phyloP scores from a whole-genome alignment of 768 basidiomycete species.

The Pleurotus eryngii region DNA sequence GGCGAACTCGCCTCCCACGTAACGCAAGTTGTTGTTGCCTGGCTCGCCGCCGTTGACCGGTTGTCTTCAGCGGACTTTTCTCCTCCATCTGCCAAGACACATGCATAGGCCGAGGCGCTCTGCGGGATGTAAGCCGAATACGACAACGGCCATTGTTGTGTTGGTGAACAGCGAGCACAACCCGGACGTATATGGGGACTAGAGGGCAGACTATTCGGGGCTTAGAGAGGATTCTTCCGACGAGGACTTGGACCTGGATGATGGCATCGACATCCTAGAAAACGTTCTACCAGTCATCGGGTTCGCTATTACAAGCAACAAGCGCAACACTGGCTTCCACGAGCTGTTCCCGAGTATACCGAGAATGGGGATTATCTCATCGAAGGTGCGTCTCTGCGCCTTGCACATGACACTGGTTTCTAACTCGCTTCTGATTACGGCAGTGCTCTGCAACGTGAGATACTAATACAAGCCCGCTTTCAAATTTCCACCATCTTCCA shows the following conservation, averaged over 20 bases:
- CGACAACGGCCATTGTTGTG: constrained; percentile 17
- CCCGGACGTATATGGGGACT: constrained; percentile 29
- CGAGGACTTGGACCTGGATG: constrained; percentile 20
- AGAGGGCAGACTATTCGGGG: constrained; percentile 22
- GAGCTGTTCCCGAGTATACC: constrained; percentile 86
- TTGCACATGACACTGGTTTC: not conserved
- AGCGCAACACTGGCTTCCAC: constrained; percentile 94
- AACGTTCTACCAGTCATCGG: constrained; percentile 89
- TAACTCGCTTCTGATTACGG: constrained; percentile 73
- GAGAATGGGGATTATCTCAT: constrained; percentile 93
- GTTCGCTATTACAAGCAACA: constrained; percentile 95
- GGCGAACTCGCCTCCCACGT: not conserved
- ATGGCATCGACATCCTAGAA: constrained; percentile 34
- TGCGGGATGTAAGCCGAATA: constrained; percentile 8
- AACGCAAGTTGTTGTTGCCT: constrained; percentile 7
- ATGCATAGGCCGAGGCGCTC: not conserved
- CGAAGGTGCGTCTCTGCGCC: constrained; percentile 63
- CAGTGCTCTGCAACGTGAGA: constrained; percentile 94
- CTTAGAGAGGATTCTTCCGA: constrained; percentile 20
- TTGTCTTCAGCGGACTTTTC: not conserved
- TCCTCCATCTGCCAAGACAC: constrained; percentile 2
- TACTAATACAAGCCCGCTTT: constrained; percentile 90
- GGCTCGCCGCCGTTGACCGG: constrained; percentile 2
- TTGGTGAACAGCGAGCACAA: constrained; percentile 26
- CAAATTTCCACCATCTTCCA: constrained; percentile 98